Evolutionary conservation across 2,329 filamentous ascomycete species (phyloP).

Genomic region (Cytospora mali): DNA sequence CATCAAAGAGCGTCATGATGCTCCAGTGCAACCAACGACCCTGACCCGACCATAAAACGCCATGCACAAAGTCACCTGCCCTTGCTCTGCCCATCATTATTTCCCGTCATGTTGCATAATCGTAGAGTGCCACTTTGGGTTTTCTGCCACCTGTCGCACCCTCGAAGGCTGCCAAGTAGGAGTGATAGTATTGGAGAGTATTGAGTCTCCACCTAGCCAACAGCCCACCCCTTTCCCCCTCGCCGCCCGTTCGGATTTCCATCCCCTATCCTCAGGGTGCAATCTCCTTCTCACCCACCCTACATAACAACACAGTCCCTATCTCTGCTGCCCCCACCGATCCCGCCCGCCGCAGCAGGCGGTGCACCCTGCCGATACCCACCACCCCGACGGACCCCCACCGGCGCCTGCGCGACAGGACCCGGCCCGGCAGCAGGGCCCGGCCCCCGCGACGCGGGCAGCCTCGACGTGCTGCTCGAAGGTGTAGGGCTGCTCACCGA

Average conservation of each 20-base stretch:
- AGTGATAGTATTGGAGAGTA: neutral
- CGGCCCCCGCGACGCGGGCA: constrained; percentile 30
- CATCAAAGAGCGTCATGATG: neutral
- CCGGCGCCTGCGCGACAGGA: neutral
- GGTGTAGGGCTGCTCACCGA: constrained; percentile 28
- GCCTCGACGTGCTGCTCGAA: constrained; percentile 28
- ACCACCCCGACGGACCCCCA: constrained; percentile 1
- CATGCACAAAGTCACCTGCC: neutral
- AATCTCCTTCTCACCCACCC: constrained; percentile 14
- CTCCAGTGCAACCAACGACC: neutral
- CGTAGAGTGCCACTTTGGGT: neutral
- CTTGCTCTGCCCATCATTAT: neutral
- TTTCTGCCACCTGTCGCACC: neutral
- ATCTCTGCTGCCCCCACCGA: constrained; percentile 32
- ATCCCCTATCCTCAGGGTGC: neutral
- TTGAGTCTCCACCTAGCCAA: neutral
- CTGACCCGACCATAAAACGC: neutral
- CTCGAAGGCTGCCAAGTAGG: neutral
- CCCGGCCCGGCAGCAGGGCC: constrained; percentile 27
- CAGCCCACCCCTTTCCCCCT: neutral
- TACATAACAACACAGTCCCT: constrained; percentile 54
- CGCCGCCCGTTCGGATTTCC: neutral
- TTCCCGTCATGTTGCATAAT: neutral
- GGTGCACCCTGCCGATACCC: constrained; percentile 34
- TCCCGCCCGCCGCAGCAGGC: constrained; percentile 30